These are phyloP conservation scores for Cenchrus americanus DNA, from an alignment of 176 grass and related monocot genomes.

Conservation along the genomic window DNA sequence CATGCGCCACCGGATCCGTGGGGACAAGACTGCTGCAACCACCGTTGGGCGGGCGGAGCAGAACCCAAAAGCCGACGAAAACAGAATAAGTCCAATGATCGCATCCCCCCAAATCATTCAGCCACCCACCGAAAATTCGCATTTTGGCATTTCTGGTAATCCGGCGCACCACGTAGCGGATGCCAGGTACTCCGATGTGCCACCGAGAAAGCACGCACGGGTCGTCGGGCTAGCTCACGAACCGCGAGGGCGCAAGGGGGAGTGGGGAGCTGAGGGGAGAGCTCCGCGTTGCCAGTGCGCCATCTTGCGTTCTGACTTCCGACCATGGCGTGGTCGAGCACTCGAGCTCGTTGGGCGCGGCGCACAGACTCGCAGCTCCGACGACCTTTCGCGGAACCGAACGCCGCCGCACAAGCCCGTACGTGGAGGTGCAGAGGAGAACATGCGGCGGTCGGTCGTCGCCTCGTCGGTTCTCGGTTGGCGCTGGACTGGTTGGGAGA, in stretches of 20 bases:
- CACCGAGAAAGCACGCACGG: neutral
- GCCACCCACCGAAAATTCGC: neutral
- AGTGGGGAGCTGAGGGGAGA: neutral
- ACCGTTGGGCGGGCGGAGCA: too few species aligned
- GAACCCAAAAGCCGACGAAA: neutral
- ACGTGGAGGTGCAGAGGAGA: neutral
- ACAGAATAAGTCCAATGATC: neutral
- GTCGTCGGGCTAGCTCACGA: neutral
- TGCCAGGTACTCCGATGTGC: neutral
- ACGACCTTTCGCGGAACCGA: too few species aligned
- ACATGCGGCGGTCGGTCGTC: neutral
- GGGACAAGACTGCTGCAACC: neutral
- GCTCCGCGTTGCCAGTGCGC: neutral
- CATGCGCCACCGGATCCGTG: constrained; percentile 10
- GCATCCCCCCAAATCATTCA: neutral
- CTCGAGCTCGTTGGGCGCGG: neutral
- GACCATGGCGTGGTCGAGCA: neutral
- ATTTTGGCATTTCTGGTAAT: neutral
- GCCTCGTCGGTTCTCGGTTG: neutral
- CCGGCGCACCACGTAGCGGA: neutral
- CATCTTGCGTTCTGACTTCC: neutral
- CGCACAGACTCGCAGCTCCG: too few species aligned
- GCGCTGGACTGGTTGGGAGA: constrained; percentile 6
- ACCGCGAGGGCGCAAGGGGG: neutral
- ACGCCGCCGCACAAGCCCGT: too few species aligned